Evolutionary conservation across 1,284 basidiomycete species (phyloP).

Genomic region (Gymnopus androsaceus): DNA sequence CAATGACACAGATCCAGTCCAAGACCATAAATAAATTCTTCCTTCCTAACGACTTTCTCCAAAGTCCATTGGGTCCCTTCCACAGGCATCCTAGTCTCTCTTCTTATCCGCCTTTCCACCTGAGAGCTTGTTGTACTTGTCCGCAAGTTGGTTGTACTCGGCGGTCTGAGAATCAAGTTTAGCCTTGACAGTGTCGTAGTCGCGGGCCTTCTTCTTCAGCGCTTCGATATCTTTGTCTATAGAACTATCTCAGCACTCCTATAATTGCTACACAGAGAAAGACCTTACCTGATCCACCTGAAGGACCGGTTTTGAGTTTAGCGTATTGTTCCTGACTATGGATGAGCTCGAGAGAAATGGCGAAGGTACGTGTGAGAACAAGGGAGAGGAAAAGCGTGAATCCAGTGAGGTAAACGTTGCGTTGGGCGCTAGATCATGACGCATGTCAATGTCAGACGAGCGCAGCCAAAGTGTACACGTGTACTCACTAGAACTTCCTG

Average conservation of each 20-base stretch:
- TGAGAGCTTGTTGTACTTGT: slow-evolving; percentile 72
- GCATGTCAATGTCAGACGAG: slow-evolving; percentile 6
- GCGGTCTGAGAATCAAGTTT: slow-evolving; percentile 76
- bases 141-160: slow-evolving; percentile 82
- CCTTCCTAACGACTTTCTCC: too few relatives aligned
- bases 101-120: slow-evolving; percentile 56
- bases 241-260: slow-evolving; percentile 46
- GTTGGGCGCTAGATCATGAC: slow-evolving; percentile 59
- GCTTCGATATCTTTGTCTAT: slow-evolving; percentile 57
- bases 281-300: slow-evolving; percentile 30
- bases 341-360: slow-evolving; percentile 89
- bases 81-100: slow-evolving; percentile 37
- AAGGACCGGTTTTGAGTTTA: slow-evolving; percentile 64
- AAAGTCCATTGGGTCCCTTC: too few relatives aligned
- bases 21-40: too few relatives aligned
- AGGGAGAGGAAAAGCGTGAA: slow-evolving; percentile 93
- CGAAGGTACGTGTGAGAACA: slow-evolving; percentile 90
- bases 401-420: slow-evolving; percentile 89
- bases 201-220: slow-evolving; percentile 63
- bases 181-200: slow-evolving; percentile 82
- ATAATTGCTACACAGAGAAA: slow-evolving; percentile 42
- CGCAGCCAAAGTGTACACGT: background rate
- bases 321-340: slow-evolving; percentile 87
- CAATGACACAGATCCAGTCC: too few relatives aligned
- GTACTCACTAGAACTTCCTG: slow-evolving; percentile 87